Base-by-base conservation (phyloP, 306 rosid species). In the Citrullus colocynthis region DNA sequence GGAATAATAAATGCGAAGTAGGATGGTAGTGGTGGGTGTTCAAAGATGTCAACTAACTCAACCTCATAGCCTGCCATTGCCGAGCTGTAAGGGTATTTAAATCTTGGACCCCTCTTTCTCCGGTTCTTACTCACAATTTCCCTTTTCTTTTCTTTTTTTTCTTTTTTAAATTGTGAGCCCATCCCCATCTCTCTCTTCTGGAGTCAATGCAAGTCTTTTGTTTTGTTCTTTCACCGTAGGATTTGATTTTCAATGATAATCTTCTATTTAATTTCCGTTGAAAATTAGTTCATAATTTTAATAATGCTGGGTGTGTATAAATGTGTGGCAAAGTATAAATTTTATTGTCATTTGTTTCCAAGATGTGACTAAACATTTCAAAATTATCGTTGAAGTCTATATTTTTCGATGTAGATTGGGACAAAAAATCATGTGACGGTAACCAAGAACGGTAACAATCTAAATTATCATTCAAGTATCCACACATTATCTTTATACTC, bases 1-100 rank as follows among this genome's bases (percentile, higher is more conserved):
- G 49, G 77, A 60, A 54, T 37, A 80, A 70, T 83, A 52, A 83
- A 69, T 80, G 81, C 65, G 10, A 41, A 37, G 78, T 70, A 39
- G 83, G 78, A 59, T 45, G 24, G 64, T 48, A 80, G 49, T 72
- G 74, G 76, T 24, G 81, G 48, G 14, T n/a, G 9, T 77, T 77
- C 70, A 57, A 55, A 55, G 11, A 5, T 17, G 65, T 81, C 71
- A 41, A 51, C 83, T 44, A 79, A 80, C 83, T 21, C 49, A 55
- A 63, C 45, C 71, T 63, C 71, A 36, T 16, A 30, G 39, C 0
- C 76, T 45, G 58, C 56, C 57, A 24, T 45, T 45, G 57, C 39
- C 39, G 18, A 71, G 58, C 76, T 71, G 76, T 71, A 57, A 24
- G 3, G 12, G 28, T 45, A 7, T 48, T 71, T 39, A 66, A 66